phyloP scores from a whole-genome alignment of 306 rosid genomes.

The Hippophae gyantsensis region DNA sequence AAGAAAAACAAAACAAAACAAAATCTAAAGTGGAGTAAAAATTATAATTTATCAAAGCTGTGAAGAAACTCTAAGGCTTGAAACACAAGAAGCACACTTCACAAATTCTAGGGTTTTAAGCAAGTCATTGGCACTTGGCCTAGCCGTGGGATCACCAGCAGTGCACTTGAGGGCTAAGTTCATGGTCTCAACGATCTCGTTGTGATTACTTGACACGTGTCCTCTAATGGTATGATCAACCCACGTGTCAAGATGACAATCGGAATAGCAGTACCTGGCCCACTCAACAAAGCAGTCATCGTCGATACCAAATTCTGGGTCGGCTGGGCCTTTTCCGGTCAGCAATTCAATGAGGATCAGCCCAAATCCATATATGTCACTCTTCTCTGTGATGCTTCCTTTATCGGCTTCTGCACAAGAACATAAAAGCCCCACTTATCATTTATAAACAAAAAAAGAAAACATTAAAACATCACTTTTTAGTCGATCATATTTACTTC shows the following conservation, averaged over 20 bases:
- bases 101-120: constrained; percentile 40
- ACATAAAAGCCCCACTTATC: no score
- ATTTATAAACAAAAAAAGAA: no score
- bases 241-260: constrained; percentile 68
- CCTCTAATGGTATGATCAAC: constrained; percentile 43
- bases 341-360: constrained; percentile 53
- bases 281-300: constrained; percentile 51
- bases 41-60: constrained; percentile 2
- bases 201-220: constrained; percentile 24
- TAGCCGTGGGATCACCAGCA: constrained; percentile 60
- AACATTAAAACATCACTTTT: no score
- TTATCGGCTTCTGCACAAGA: constrained; percentile 39
- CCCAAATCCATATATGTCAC: constrained; percentile 67
- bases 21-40: constrained; percentile 5
- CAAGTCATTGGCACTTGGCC: constrained; percentile 61
- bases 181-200: constrained; percentile 67
- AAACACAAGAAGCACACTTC: constrained; percentile 29
- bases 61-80: constrained; percentile 20
- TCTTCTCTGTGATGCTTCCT: constrained; percentile 46
- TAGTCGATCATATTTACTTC: no score
- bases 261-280: constrained; percentile 79
- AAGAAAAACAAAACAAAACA: background rate
- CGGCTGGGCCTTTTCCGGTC: constrained; percentile 65
- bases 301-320: constrained; percentile 36
- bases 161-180: constrained; percentile 71